These are phyloP conservation scores for Aspergillus bombycis DNA, from an alignment of 2,329 filamentous ascomycete species.

Conservation along the genomic window DNA sequence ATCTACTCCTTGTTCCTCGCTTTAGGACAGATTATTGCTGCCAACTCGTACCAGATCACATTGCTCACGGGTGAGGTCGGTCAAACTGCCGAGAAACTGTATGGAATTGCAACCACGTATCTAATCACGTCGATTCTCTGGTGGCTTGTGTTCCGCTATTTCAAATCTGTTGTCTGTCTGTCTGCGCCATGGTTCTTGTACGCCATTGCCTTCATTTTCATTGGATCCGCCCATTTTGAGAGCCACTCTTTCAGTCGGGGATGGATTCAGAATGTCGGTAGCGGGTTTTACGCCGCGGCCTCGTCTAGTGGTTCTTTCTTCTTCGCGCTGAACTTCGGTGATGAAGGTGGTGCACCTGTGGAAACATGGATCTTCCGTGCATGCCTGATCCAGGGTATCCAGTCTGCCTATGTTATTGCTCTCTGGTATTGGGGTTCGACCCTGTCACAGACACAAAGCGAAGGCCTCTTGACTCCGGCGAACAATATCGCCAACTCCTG, in stretches of 20 bases:
- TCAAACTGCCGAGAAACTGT: constrained; percentile 61
- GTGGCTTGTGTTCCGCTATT: constrained; percentile 64
- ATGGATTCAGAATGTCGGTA: constrained; percentile 64
- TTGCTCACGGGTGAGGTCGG: constrained; percentile 67
- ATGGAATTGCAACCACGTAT: constrained; percentile 64
- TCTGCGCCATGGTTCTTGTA: constrained; percentile 66
- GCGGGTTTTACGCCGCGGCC: constrained; percentile 64
- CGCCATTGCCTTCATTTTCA: constrained; percentile 63
- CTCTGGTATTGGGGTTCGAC: constrained; percentile 70
- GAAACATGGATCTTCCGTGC: constrained; percentile 70
- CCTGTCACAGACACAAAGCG: constrained; percentile 50
- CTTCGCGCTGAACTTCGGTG: constrained; percentile 69
- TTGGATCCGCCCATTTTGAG: constrained; percentile 65
- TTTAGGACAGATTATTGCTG: constrained; percentile 65
- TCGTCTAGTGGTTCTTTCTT: constrained; percentile 66
- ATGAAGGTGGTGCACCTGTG: constrained; percentile 64
- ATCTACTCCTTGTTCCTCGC: constrained; percentile 65
- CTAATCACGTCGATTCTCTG: constrained; percentile 61
- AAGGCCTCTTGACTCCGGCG: constrained; percentile 43
- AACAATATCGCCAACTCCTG: constrained; percentile 46
- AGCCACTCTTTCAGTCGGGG: constrained; percentile 43
- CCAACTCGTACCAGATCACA: constrained; percentile 70
- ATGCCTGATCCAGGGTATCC: constrained; percentile 67
- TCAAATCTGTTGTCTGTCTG: constrained; percentile 60
- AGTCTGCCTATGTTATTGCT: constrained; percentile 66